Evolutionary conservation across 768 basidiomycete genomes (phyloP), one percentile per base, ranked within the genome.

Genomic region (Lyophyllum semitale): DNA sequence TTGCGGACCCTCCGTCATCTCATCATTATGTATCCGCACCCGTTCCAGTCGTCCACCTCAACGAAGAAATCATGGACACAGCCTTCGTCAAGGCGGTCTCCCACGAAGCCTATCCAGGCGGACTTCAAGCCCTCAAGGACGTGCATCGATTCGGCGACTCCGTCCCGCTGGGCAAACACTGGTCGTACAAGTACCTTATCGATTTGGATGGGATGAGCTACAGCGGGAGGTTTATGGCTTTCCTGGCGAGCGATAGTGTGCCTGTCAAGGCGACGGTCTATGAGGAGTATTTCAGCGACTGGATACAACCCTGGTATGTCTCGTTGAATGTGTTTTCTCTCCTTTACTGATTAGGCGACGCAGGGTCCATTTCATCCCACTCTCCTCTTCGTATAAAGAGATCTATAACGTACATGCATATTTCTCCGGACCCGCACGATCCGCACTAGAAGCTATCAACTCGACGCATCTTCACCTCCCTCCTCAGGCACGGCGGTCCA

Each of bases 191-290:
- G 74, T 93, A 95, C 65, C 78, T 96, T 32, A 72, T 95, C 58
- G 95, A 98, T 70, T 71, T 98, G 53, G 95, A 97, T 65, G 95
- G 96, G 15, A 95, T 95, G 91, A 88, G 91, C 18, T 98, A 98
- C 70, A 93, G 89, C 25, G 95, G 88, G 2, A 80, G 93, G 12
- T 95, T 97, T 69, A 85, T 93, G 80, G 81, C 87, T 0, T 85
- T 93, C 66, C 71, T 94, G 63, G 88, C 87, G 40, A 94, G 89
- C 50, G 93, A 96, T 68, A 93, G 92, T 58, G 91, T 87, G 2
- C 91, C 93, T 9, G 71, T 98, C 56, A 98, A 98, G 73, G 80
- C 89, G 18, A 95, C 93, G 0, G 87, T 97, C 2, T 96, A 96
- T 67, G 84, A 87, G 33, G 96, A 98, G 68, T 98, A 84, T 72